Evolutionary conservation across 306 rosid species (phyloP), one percentile per base, ranked within the genome.

Genomic region (Corylus americana): DNA sequence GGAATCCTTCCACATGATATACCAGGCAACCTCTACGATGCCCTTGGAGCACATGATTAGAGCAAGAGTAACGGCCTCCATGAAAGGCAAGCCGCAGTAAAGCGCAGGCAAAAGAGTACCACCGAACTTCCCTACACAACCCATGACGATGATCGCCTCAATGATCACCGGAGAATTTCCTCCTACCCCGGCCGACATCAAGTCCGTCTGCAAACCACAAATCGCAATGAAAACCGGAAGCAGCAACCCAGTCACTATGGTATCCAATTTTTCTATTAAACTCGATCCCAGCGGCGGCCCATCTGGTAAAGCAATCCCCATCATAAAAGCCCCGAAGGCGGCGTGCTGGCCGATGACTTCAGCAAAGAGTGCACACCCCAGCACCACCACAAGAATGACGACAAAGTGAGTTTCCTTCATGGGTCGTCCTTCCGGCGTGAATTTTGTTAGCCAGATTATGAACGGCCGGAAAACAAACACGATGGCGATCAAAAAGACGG

Each of bases 41-140:
- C 82, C 82, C 59, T 49, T 71, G 82, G 54, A 79, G 20, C 64
- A 59, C 82, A 79, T 79, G 42, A 59, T 72, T 17, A 71, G 63
- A 58, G 77, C 48, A 5, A 79, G 62, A 70, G 70, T 39, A 1
- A 58, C n/a, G 18, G 62, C 75, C 73, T 78, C 81, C 76, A 49
- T 0, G 31, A 45, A 55, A n/a, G 75, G 71, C 27, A 79, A 22
- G 22, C 59, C 8, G 62, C 12, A 71, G 57, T 8, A 71, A 50
- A 79, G 55, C 13, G 82, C 76, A 10, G 77, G 42, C 16, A 79
- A 17, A 35, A 72, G 18, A 13, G 77, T 72, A 27, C 82, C 77
- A 0, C 12, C 1, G 55, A 79, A 79, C 77, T 79, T 79, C 58
- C 82, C 77, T 0, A 79, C 14, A 71, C 71, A 79, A 7, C 77